A percentile compares a stretch with the other conserved stretches of the same genome.
Conservation (phyloP, 192 early-diverging fungal species). For the Podila epigama region DNA sequence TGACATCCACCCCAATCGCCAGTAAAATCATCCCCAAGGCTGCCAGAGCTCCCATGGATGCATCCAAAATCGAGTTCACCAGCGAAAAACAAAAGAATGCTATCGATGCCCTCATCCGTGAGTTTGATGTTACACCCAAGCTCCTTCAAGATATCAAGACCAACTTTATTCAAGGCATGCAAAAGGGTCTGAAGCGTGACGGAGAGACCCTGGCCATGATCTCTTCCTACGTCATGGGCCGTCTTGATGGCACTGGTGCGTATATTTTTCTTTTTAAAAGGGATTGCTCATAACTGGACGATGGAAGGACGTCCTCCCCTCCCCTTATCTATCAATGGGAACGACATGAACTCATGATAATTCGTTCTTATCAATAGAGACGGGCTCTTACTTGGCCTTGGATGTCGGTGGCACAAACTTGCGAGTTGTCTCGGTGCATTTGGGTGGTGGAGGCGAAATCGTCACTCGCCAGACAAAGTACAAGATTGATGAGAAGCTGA, state of each 20-base stretch:
- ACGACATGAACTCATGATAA: too few relatives aligned
- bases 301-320: background rate
- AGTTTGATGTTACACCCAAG: constrained; percentile 64
- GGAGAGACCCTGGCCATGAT: constrained; percentile 81
- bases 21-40: constrained; percentile 52
- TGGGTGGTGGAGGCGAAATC: constrained; percentile 78
- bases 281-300: background rate
- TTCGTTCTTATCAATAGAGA: too few relatives aligned
- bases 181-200: constrained; percentile 65
- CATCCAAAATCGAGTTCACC: constrained; percentile 41
- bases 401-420: constrained; percentile 96
- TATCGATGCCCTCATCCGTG: constrained; percentile 54
- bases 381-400: constrained; percentile 86
- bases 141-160: constrained; percentile 62
- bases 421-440: constrained; percentile 85
- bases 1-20: constrained; percentile 47
- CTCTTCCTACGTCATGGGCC: constrained; percentile 76
- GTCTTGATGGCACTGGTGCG: constrained; percentile 26
- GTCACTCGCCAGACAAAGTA: constrained; percentile 77
- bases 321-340: too few relatives aligned
- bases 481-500: constrained; percentile 67
- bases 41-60: constrained; percentile 44
- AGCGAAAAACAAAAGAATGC: constrained; percentile 60
- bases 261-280: constrained; percentile 1
- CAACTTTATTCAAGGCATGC: constrained; percentile 70